A percentile compares a stretch with the other conserved stretches of the same genome.
Conservation (phyloP, 164 flowering plant genomes). For the Cinnamomum micranthum region DNA sequence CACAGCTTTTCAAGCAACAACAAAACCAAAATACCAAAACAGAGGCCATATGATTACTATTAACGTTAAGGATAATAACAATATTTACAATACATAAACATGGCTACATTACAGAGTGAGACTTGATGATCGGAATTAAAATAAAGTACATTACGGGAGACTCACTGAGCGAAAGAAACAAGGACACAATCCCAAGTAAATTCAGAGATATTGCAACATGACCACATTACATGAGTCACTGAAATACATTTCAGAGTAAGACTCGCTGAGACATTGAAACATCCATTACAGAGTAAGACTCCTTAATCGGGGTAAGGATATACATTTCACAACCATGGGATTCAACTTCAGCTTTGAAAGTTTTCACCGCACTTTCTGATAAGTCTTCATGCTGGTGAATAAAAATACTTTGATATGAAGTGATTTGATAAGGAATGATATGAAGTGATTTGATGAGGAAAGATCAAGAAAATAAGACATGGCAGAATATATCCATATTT, state of each 20-base stretch:
- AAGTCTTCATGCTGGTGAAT: slow-evolving; percentile 58
- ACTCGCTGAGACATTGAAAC: too few relatives aligned
- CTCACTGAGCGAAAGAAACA: too few relatives aligned
- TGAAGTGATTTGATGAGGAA: not conserved
- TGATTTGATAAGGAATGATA: not conserved
- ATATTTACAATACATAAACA: not conserved
- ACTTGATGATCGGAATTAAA: slow-evolving; percentile 40
- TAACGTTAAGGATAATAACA: not conserved
- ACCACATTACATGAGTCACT: too few relatives aligned
- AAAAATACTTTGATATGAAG: not conserved
- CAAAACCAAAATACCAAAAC: not conserved
- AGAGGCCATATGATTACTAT: not conserved
- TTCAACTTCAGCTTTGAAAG: slow-evolving; percentile 49
- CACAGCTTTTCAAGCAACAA: not conserved
- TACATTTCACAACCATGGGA: slow-evolving; percentile 71
- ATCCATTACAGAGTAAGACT: not conserved
- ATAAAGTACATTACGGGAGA: slow-evolving; percentile 8
- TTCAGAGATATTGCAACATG: too few relatives aligned
- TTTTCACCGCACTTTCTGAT: slow-evolving; percentile 31
- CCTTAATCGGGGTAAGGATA: slow-evolving; percentile 47
- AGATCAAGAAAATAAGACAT: not conserved
- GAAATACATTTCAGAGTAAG: too few relatives aligned
- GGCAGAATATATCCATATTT: not conserved
- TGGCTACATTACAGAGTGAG: not conserved
- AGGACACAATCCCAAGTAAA: too few relatives aligned